phyloP scores from a whole-genome alignment of 2,329 filamentous ascomycete species.

The Fusarium neocosmosporiellum region DNA sequence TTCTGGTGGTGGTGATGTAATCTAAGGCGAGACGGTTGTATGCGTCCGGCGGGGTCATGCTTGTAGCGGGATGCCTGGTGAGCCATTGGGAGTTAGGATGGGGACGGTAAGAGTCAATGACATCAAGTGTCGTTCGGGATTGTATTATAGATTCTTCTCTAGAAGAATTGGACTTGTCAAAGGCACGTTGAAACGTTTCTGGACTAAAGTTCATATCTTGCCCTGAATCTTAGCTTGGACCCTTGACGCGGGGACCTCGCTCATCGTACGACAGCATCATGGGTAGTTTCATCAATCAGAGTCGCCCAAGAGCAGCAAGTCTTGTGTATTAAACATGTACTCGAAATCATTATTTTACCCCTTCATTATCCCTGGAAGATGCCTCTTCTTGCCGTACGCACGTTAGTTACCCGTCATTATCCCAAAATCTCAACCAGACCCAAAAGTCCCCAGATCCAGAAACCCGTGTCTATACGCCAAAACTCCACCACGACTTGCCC shows the following conservation, averaged over 20 bases:
- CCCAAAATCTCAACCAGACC: slow-evolving; percentile 3
- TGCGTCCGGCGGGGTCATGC: slow-evolving; percentile 37
- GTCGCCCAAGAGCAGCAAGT: background rate
- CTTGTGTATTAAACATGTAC: background rate
- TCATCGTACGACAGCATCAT: background rate
- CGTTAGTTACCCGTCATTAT: background rate
- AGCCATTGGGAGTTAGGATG: background rate
- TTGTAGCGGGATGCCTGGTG: slow-evolving; percentile 21
- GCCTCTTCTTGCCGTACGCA: background rate
- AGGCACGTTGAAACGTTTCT: background rate
- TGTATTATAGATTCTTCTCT: background rate
- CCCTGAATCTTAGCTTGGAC: background rate
- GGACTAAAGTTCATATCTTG: background rate
- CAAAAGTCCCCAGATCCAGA: background rate
- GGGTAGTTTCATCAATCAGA: background rate
- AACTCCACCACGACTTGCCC: slow-evolving; percentile 28
- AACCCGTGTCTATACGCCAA: slow-evolving; percentile 9
- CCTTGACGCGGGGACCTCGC: background rate
- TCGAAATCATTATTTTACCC: background rate
- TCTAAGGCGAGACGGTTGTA: slow-evolving; percentile 23
- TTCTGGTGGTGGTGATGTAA: slow-evolving; percentile 45
- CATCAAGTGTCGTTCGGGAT: background rate
- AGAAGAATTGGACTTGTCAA: background rate
- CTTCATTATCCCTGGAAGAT: slow-evolving; percentile 8
- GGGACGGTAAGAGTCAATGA: background rate